Evolutionary conservation across 1,139 yeast species (phyloP).

Genomic region (Tardiomyces blankii): DNA sequence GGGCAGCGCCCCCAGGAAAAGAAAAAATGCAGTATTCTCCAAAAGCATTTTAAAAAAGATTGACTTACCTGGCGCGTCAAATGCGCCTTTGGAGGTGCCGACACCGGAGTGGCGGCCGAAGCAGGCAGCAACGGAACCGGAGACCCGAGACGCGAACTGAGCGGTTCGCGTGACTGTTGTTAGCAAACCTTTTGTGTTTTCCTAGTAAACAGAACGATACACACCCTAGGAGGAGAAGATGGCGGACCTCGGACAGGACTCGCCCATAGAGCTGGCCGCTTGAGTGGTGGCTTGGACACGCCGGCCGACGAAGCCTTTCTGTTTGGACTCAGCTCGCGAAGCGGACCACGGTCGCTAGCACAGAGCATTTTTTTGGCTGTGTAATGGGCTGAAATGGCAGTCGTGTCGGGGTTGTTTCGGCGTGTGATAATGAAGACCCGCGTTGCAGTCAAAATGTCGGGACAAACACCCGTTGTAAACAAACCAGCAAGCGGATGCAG

Average conservation of each 20-base stretch:
- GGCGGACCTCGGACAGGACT: not conserved
- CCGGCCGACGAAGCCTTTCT: not conserved
- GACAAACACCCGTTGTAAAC: too few relatives aligned
- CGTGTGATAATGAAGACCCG: too few relatives aligned
- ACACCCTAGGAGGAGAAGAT: not conserved
- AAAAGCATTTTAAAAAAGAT: too few relatives aligned
- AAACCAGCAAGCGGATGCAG: too few relatives aligned
- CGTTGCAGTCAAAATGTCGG: too few relatives aligned
- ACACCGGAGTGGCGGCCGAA: not conserved
- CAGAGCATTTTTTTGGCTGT: not conserved
- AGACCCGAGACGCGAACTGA: not conserved
- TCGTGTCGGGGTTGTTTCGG: too few relatives aligned
- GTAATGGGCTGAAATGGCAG: too few relatives aligned
- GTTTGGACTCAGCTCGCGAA: not conserved
- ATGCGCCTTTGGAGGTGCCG: not conserved
- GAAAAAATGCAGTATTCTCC: too few relatives aligned
- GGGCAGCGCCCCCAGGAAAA: too few relatives aligned
- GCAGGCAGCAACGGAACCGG: not conserved
- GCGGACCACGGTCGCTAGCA: not conserved
- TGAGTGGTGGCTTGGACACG: not conserved
- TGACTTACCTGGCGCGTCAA: not conserved
- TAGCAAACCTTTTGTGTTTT: not conserved
- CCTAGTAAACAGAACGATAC: not conserved
- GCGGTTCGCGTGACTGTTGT: not conserved
- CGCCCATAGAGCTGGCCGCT: not conserved